Evolutionary conservation across 768 basidiomycete genomes (phyloP), one percentile per base, ranked within the genome.

Genomic region (Xerocomellus amylosporus): DNA sequence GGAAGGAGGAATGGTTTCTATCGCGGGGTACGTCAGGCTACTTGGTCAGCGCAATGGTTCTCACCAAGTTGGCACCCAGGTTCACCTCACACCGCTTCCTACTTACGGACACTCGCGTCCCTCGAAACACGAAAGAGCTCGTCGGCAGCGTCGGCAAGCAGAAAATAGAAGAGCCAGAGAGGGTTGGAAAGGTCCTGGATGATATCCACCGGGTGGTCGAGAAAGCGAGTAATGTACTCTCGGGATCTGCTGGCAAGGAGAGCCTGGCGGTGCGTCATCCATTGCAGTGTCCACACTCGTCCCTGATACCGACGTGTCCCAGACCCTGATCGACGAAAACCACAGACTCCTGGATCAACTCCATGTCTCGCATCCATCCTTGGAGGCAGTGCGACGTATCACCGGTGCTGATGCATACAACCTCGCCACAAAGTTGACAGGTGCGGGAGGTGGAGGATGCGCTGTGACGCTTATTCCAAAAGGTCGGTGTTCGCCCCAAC

Each of bases 361-460:
- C 28, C 92, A 87, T 13, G 97, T 98, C 31, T 97, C 95, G 3
- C 97, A 99, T 70, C 84, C 92, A 12, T 74, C 86, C 2, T 73
- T 99, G 53, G 97, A 99, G 71, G 73, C 77, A 20, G 93, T 98
- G 60, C 82, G 85, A 51, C 72, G 77, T n/a, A 85, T 80, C 60
- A 91, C 93, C 0, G 71, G 75, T 10, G 77, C 79, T 10, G 65
- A 75, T 57, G 87, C 86, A 8, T 89, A 87, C 73, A 73, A 74
- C 10, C 76, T 98, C 45, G 85, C 84, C 63, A 94, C 93, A n/a
- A 97, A 98, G 75, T 74, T 99, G 53, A 99, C 97, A 8, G 97
- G 97, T 39, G 96, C 97, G 8, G 97, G 97, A 30, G 97, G 97
- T 38, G 97, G 97, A 24, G 97, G 97, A n/a, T 98, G 97, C 66